These are phyloP conservation scores for Chlorella vulgaris DNA, from an alignment of 139 green algal genomes.

Conservation along the genomic window DNA sequence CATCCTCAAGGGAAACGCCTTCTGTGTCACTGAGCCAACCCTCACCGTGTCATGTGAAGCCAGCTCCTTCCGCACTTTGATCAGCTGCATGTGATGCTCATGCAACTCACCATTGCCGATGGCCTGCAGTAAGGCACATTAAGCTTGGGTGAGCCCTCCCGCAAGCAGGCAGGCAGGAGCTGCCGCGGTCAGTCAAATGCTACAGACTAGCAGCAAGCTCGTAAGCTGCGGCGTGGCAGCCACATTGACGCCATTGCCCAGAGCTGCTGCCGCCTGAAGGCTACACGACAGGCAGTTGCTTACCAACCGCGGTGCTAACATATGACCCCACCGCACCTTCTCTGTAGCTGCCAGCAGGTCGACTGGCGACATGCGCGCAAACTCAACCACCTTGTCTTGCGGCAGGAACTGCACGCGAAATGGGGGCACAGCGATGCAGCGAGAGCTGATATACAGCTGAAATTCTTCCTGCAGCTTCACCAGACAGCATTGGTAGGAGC, in stretches of 20 bases:
- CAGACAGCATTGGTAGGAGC: too few species aligned
- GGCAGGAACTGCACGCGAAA: conserved; percentile 85
- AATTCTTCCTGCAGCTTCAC: too few species aligned
- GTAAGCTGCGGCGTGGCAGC: too few species aligned
- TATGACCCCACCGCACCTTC: conserved; percentile 52
- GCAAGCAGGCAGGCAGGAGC: background rate
- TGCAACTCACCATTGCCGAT: conserved; percentile 79
- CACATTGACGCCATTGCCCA: too few species aligned
- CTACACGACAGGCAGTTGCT: too few species aligned
- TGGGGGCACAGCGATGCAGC: background rate
- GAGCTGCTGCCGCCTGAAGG: too few species aligned
- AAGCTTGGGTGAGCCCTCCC: background rate
- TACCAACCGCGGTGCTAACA: too few species aligned
- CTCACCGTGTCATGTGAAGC: conserved; percentile 27
- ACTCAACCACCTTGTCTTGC: conserved; percentile 93
- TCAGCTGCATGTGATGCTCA: conserved; percentile 79
- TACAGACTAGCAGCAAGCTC: too few species aligned
- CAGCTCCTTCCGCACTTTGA: conserved; percentile 54
- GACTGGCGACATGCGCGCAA: conserved; percentile 79
- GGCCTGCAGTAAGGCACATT: conserved; percentile 43
- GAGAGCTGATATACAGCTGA: too few species aligned
- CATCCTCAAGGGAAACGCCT: background rate
- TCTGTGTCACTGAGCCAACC: background rate
- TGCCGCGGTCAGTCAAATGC: too few species aligned
- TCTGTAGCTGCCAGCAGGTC: conserved; percentile 91